Percentiles rank a stretch among this genome's conserved stretches.
Conservation (phyloP, 164 flowering plant genomes). For the Vitis labrusca region DNA sequence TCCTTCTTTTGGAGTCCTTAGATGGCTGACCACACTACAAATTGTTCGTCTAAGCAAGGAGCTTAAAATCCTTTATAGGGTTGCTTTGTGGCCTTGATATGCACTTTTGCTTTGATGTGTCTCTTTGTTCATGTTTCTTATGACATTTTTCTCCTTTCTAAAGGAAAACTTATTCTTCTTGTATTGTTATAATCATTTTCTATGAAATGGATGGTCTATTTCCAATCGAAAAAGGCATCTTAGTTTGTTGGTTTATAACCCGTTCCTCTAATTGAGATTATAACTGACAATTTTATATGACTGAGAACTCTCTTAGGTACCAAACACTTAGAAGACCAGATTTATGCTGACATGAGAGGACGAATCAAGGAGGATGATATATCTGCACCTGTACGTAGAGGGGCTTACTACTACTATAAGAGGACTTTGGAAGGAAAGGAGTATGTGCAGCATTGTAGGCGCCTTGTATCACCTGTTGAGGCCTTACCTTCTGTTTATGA, state of each 20-base stretch:
- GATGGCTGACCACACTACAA: no score
- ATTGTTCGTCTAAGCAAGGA: no score
- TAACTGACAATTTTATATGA: not conserved
- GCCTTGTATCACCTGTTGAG: constrained; percentile 33
- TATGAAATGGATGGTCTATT: no score
- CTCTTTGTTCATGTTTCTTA: no score
- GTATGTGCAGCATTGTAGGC: constrained; percentile 78
- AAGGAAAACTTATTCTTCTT: no score
- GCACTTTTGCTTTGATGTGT: no score
- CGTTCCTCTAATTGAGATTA: not conserved
- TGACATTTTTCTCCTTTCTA: no score
- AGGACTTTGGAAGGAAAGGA: constrained; percentile 79
- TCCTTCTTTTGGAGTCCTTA: no score
- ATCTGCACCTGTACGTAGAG: constrained; percentile 70
- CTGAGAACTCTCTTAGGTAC: constrained; percentile 39
- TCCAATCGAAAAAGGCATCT: no score
- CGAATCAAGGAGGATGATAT: constrained; percentile 90
- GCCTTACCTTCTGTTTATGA: constrained; percentile 58
- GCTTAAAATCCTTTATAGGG: no score
- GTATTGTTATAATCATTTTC: no score
- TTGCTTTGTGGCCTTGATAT: no score
- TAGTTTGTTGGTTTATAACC: not conserved
- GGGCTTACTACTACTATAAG: constrained; percentile 68
- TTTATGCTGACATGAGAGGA: constrained; percentile 74
- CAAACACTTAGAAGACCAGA: constrained; percentile 56